These are phyloP conservation scores for Camelina laxa DNA, from an alignment of 345 rosid genomes.

Conservation along the genomic window DNA sequence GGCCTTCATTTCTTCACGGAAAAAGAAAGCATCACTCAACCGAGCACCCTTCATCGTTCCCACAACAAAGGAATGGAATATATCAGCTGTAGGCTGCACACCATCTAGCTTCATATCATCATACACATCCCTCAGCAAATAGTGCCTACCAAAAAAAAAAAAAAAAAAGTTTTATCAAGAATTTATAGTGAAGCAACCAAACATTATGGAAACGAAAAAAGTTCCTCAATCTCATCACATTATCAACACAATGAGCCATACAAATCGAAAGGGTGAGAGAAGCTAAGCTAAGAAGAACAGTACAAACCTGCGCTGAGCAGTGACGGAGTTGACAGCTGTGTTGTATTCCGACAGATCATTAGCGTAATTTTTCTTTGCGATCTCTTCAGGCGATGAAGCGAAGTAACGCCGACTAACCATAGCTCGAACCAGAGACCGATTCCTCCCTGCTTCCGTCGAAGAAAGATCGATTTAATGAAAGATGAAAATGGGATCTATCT, in stretches of 20 bases:
- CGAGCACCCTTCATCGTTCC: constrained; percentile 94
- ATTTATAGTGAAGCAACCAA: not conserved
- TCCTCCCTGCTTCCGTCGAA: constrained; percentile 46
- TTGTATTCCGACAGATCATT: constrained; percentile 74
- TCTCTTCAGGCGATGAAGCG: constrained; percentile 55
- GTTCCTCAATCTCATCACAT: not conserved
- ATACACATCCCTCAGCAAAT: constrained; percentile 76
- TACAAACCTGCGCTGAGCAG: constrained; percentile 64
- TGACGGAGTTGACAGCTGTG: constrained; percentile 67
- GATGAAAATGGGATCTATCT: too few relatives aligned
- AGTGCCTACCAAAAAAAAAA: constrained; percentile 49
- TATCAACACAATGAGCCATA: not conserved
- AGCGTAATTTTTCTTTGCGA: constrained; percentile 78
- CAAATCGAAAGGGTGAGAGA: not conserved
- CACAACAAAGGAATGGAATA: constrained; percentile 72
- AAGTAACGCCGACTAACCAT: constrained; percentile 56
- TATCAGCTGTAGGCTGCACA: constrained; percentile 80
- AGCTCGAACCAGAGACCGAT: constrained; percentile 53
- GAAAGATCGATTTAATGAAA: too few relatives aligned
- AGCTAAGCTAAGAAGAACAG: too few relatives aligned
- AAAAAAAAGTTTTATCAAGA: not conserved
- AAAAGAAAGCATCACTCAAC: constrained; percentile 79
- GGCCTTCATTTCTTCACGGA: constrained; percentile 85
- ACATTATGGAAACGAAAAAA: not conserved
- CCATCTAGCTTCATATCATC: constrained; percentile 96